Conservation (phyloP, 2,329 filamentous ascomycete species). For the Calycina marina region DNA sequence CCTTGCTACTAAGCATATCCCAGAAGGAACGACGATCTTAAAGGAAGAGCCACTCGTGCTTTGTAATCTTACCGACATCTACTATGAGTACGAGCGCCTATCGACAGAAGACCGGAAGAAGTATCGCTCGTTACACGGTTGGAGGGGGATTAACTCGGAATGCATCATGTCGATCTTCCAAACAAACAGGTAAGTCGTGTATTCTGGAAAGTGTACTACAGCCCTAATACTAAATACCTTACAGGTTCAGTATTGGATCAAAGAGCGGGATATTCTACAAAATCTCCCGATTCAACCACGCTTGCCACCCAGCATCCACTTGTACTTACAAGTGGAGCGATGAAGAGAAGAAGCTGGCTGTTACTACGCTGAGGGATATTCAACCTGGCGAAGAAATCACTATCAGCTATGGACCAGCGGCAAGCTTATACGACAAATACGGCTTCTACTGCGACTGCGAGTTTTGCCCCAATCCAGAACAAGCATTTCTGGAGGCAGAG, state of each 20-base stretch:
- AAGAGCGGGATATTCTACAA: constrained; percentile 31
- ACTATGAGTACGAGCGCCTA: constrained; percentile 11
- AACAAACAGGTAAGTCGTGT: constrained; percentile 18
- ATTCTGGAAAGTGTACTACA: background rate
- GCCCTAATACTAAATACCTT: constrained; percentile 2
- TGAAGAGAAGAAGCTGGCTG: constrained; percentile 23
- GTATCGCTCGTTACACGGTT: constrained; percentile 12
- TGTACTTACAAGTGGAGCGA: constrained; percentile 28
- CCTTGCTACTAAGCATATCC: constrained; percentile 18
- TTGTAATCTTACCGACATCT: constrained; percentile 8
- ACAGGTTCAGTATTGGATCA: constrained; percentile 10
- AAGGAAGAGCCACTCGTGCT: constrained; percentile 16
- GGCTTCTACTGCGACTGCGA: constrained; percentile 40
- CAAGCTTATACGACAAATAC: constrained; percentile 28
- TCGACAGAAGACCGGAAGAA: constrained; percentile 8
- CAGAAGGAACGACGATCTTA: constrained; percentile 13
- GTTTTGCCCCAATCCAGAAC: constrained; percentile 23
- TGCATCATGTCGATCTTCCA: constrained; percentile 15
- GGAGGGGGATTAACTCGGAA: constrained; percentile 4
- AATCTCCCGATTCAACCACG: constrained; percentile 43
- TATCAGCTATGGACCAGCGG: constrained; percentile 33
- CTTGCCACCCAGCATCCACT: constrained; percentile 30
- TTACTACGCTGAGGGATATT: constrained; percentile 27
- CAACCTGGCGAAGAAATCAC: constrained; percentile 33
- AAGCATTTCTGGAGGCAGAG: background rate